Evolutionary conservation across 805 yeast genomes (phyloP).

Genomic region (Naumovozyma castellii): DNA sequence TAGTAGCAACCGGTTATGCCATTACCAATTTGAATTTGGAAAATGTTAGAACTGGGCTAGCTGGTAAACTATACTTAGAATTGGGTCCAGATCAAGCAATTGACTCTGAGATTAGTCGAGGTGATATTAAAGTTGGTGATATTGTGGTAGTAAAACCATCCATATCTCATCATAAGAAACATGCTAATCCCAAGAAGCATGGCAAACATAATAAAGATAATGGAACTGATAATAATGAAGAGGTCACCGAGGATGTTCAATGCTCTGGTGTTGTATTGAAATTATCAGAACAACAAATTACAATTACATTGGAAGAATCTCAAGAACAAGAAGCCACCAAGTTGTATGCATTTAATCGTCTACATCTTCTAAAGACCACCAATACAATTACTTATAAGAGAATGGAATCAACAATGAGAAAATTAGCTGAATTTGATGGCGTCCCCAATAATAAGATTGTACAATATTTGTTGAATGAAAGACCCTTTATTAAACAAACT

Average conservation of each 20-base stretch:
- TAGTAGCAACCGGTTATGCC: conserved; percentile 71
- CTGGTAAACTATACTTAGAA: conserved; percentile 53
- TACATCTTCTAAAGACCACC: conserved; percentile 36
- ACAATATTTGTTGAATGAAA: conserved; percentile 38
- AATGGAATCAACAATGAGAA: conserved; percentile 70
- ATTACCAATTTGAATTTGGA: conserved; percentile 51
- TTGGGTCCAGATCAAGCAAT: conserved; percentile 44
- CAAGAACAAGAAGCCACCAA: conserved; percentile 42
- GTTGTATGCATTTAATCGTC: conserved; percentile 26
- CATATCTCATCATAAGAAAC: conserved; percentile 16
- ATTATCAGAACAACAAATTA: conserved; percentile 38
- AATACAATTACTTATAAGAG: conserved; percentile 67
- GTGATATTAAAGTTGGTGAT: conserved; percentile 65
- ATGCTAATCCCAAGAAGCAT: conserved; percentile 12
- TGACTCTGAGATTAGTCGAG: conserved; percentile 32
- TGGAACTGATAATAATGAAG: conserved; percentile 9
- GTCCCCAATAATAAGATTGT: conserved; percentile 32
- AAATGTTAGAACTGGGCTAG: conserved; percentile 66
- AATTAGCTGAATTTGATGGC: conserved; percentile 42
- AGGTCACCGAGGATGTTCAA: conserved; percentile 14
- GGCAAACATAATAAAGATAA: conserved; percentile 15
- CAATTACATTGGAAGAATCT: conserved; percentile 53
- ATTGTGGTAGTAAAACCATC: conserved; percentile 49
- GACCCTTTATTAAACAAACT: conserved; percentile 10
- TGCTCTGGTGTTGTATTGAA: conserved; percentile 62